phyloP scores from a whole-genome alignment of 257 asterid genomes.

The Nyctanthes arbortristis region DNA sequence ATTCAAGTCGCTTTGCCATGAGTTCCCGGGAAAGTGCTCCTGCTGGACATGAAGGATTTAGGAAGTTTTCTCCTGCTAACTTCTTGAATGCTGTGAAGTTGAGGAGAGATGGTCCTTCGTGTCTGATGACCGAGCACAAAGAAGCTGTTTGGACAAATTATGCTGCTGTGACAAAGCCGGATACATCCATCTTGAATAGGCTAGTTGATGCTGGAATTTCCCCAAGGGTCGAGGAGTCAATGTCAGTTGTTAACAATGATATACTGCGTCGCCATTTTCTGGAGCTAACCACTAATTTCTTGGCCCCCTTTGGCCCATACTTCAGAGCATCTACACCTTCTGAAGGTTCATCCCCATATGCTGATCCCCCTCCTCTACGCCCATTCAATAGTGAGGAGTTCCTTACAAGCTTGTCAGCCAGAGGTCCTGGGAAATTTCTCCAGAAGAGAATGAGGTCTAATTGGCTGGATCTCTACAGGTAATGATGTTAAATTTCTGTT shows the following conservation, averaged over 20 bases:
- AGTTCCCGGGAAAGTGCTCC: constrained; percentile 61
- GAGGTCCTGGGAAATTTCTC: constrained; percentile 97
- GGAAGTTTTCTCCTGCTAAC: constrained; percentile 74
- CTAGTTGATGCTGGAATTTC: constrained; percentile 97
- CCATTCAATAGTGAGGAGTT: constrained; percentile 78
- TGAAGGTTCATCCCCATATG: constrained; percentile 87
- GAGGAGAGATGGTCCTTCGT: constrained; percentile 94
- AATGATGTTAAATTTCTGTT: constrained; percentile 21
- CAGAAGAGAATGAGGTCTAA: constrained; percentile 86
- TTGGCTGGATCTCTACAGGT: constrained; percentile 98
- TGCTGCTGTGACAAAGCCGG: constrained; percentile 82
- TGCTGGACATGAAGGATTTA: constrained; percentile 53
- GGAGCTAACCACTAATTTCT: constrained; percentile 94
- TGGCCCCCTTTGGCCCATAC: constrained; percentile 99
- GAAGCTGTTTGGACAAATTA: constrained; percentile 92
- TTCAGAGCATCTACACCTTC: constrained; percentile 84
- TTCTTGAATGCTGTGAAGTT: constrained; percentile 85
- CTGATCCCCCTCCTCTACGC: constrained; percentile 91
- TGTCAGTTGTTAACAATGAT: constrained; percentile 98
- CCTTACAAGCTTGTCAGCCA: constrained; percentile 57
- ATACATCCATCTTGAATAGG: constrained; percentile 91
- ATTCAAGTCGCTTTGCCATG: constrained; percentile 51
- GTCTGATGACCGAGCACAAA: constrained; percentile 92
- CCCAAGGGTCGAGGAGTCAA: constrained; percentile 98
- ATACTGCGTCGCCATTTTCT: constrained; percentile 95